A percentile compares a stretch with the other conserved stretches of the same genome.
Evolutionary conservation across 1,284 basidiomycete genomes (phyloP).

Genomic region (Chalciporus sp.): DNA sequence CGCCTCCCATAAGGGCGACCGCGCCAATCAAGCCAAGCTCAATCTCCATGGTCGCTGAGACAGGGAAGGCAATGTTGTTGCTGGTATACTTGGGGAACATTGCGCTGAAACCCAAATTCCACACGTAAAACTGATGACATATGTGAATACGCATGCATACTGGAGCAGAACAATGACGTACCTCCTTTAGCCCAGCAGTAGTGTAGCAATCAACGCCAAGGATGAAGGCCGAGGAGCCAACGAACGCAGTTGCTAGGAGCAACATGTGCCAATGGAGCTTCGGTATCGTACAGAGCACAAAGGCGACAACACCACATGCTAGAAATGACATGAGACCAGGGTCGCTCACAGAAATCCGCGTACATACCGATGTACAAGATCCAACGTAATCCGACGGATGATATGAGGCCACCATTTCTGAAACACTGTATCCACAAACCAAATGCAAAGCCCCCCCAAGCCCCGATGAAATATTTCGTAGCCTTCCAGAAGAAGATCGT

Average conservation of each 20-base stretch:
- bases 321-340: constrained; percentile 20
- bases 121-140: constrained; percentile 79
- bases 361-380: constrained; percentile 78
- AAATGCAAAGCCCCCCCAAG: constrained; percentile 87
- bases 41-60: constrained; percentile 90
- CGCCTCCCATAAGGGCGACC: constrained; percentile 82
- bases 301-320: constrained; percentile 61
- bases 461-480: constrained; percentile 83
- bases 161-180: constrained; percentile 31
- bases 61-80: constrained; percentile 75
- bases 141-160: constrained; percentile 10
- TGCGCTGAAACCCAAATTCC: constrained; percentile 84
- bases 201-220: constrained; percentile 94
- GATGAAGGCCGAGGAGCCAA: constrained; percentile 92
- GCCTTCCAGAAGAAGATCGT: constrained; percentile 91
- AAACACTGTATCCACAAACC: constrained; percentile 89
- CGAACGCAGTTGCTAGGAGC: constrained; percentile 81
- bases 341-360: constrained; percentile 23
- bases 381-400: constrained; percentile 78
- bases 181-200: constrained; percentile 89
- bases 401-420: constrained; percentile 80
- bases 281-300: constrained; percentile 66
- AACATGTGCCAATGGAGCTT: constrained; percentile 80
- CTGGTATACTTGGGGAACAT: constrained; percentile 77
- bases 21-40: constrained; percentile 88